Evolutionary conservation across 208 protist genomes (phyloP), one percentile per base, ranked within the genome.

Genomic region (Wallacemonas sp.): DNA sequence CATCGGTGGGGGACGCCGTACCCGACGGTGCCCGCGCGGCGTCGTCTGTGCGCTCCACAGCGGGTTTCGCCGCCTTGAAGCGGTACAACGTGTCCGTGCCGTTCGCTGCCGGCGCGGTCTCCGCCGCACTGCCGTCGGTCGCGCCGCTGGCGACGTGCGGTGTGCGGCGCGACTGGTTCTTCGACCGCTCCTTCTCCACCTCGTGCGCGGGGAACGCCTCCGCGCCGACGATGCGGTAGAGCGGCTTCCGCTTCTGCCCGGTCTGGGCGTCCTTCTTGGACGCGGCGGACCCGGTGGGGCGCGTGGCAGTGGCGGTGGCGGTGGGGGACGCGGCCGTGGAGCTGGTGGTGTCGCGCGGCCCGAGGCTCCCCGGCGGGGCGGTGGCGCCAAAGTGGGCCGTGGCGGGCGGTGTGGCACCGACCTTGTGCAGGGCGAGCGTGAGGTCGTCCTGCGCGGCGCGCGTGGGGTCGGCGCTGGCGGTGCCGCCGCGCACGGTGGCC

Each of bases 181-280:
- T 59, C 18, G 52, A 36, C 18, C 32, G 52, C 22, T 59, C 52
- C 20, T 25, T 33, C 22, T 59, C 52, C 0, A 59, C 52, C 31
- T 59, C 52, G 2, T 59, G 52, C 11, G 52, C 52, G 8, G 52
- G 52, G n/a, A 59, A 59, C 26, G 52, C 52, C 14, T 59, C 52
- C 7, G 52, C 10, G 52, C 52, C 52, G 10, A 59, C 52, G 22
- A 59, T 59, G 16, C 31, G 26, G 26, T 59, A 41, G 11, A 59
- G 32, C 25, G 52, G 52, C 31, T 59, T 59, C n/a, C 52, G 26
- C 20, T 41, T 33, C 31, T 33, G 26, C 3, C 16, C 26, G n/a
- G 32, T 14, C 16, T 12, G 8, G 5, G 52, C 8, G 7, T 59
- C 52, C 8, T 23, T 33, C 52, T 59, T 59, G 11, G 29, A 11